A percentile compares a stretch with the other conserved stretches of the same genome.
phyloP scores from a whole-genome alignment of 352 stramenopile species.

The Phytophthora sp. region DNA sequence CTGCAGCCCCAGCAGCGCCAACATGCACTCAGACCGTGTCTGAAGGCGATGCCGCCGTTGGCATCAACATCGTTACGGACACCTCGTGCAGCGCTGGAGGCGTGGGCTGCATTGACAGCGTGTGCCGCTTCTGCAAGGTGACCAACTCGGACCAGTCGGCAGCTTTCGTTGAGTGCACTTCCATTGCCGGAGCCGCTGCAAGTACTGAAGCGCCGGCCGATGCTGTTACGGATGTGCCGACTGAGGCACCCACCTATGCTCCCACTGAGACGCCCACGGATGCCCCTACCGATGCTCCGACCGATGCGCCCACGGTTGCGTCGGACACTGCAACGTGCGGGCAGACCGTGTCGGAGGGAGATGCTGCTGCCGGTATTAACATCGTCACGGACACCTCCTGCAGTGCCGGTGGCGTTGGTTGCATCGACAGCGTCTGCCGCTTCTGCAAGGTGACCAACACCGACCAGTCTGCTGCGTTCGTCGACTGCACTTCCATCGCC shows the following conservation, averaged over 20 bases:
- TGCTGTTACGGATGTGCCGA: not conserved
- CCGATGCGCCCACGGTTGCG: not conserved
- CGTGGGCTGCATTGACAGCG: slow-evolving; percentile 40
- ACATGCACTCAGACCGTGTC: slow-evolving; percentile 19
- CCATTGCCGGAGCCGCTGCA: not conserved
- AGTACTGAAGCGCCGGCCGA: slow-evolving; percentile 12
- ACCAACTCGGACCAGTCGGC: slow-evolving; percentile 22
- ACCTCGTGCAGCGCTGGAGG: slow-evolving; percentile 35
- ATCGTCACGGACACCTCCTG: slow-evolving; percentile 44
- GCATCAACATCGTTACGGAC: slow-evolving; percentile 48
- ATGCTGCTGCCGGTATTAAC: slow-evolving; percentile 42
- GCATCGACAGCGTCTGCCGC: slow-evolving; percentile 48
- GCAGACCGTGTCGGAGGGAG: slow-evolving; percentile 23
- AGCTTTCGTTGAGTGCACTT: slow-evolving; percentile 27
- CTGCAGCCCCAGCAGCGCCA: not conserved
- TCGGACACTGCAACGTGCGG: slow-evolving; percentile 13
- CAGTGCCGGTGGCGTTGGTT: slow-evolving; percentile 38
- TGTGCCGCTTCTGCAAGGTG: slow-evolving; percentile 56
- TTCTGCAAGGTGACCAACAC: slow-evolving; percentile 45
- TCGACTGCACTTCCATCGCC: slow-evolving; percentile 21
- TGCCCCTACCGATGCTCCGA: slow-evolving; percentile 7
- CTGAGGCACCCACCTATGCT: not conserved
- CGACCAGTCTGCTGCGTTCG: slow-evolving; percentile 24
- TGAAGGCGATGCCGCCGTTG: slow-evolving; percentile 32
- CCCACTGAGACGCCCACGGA: slow-evolving; percentile 12